Percentiles rank a stretch among this genome's conserved stretches.
Conservation (phyloP, 2,329 filamentous ascomycete genomes). For the Alternaria incomplexa region DNA sequence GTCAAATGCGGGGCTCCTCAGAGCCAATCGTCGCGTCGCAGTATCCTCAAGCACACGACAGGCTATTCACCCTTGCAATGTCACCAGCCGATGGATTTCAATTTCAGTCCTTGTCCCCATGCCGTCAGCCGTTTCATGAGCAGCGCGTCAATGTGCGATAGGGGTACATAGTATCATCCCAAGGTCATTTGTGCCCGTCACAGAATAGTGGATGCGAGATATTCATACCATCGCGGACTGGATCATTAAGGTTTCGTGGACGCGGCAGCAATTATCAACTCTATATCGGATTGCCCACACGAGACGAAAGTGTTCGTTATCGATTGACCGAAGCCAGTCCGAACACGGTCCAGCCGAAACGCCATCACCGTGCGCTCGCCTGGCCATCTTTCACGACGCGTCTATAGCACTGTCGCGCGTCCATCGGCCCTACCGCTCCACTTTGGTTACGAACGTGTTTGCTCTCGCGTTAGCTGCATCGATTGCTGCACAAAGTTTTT, state of each 20-base stretch:
- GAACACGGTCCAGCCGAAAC: slow-evolving; percentile 22
- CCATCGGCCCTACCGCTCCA: slow-evolving; percentile 25
- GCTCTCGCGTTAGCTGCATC: slow-evolving; percentile 22
- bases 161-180: background rate
- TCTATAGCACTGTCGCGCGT: slow-evolving; percentile 37
- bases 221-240: background rate
- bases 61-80: slow-evolving; percentile 16
- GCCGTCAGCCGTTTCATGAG: slow-evolving; percentile 12
- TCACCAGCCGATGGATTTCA: slow-evolving; percentile 19
- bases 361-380: slow-evolving; percentile 29
- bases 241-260: background rate
- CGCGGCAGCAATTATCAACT: background rate
- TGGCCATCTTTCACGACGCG: slow-evolving; percentile 37
- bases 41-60: slow-evolving; percentile 30
- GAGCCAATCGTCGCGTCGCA: slow-evolving; percentile 38
- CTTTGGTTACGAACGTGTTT: slow-evolving; percentile 18
- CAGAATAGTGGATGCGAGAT: background rate
- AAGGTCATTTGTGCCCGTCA: background rate
- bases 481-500: slow-evolving; percentile 35
- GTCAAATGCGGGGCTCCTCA: slow-evolving; percentile 20
- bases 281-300: background rate
- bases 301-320: background rate
- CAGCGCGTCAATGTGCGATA: slow-evolving; percentile 4
- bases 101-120: slow-evolving; percentile 7
- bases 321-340: slow-evolving; percentile 10